phyloP scores from a whole-genome alignment of 176 grass and related monocot species.

The Oropetium thomaeum region DNA sequence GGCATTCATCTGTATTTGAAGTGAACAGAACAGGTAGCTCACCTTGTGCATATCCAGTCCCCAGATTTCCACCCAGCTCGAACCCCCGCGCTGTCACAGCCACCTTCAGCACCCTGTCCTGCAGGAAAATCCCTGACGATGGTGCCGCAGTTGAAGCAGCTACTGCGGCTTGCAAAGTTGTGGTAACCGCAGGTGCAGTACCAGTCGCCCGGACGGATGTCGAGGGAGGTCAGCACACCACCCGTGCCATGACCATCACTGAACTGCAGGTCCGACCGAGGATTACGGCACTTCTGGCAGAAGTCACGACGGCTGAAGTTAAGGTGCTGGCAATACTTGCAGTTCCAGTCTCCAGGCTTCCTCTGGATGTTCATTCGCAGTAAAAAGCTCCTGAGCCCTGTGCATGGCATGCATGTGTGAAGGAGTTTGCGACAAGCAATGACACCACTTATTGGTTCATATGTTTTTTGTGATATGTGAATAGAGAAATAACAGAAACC shows the following conservation, averaged over 20 bases:
- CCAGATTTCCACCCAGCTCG: constrained; percentile 68
- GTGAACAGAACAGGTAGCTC: constrained; percentile 12
- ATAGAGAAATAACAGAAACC: constrained; percentile 4
- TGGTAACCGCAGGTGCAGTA: constrained; percentile 93
- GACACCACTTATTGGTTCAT: background rate
- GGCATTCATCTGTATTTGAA: background rate
- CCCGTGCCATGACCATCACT: constrained; percentile 24
- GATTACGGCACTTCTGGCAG: constrained; percentile 74
- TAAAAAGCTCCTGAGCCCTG: constrained; percentile 13
- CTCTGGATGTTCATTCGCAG: constrained; percentile 64
- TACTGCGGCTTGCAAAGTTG: constrained; percentile 89
- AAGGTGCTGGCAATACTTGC: constrained; percentile 73
- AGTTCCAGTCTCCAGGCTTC: constrained; percentile 98
- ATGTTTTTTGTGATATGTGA: background rate
- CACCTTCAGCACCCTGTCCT: constrained; percentile 34
- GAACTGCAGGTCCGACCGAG: constrained; percentile 39
- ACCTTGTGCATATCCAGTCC: constrained; percentile 95
- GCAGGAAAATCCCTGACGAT: constrained; percentile 48
- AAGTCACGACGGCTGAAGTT: constrained; percentile 91
- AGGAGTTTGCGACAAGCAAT: too few species aligned
- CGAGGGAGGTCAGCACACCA: constrained; percentile 49
- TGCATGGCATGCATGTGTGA: constrained; percentile 31
- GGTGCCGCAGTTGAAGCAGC: constrained; percentile 78
- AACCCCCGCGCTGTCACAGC: constrained; percentile 21
- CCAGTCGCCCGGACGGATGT: constrained; percentile 83